Base-by-base conservation (phyloP, 257 asterid species). In the Fraxinus americana region DNA sequence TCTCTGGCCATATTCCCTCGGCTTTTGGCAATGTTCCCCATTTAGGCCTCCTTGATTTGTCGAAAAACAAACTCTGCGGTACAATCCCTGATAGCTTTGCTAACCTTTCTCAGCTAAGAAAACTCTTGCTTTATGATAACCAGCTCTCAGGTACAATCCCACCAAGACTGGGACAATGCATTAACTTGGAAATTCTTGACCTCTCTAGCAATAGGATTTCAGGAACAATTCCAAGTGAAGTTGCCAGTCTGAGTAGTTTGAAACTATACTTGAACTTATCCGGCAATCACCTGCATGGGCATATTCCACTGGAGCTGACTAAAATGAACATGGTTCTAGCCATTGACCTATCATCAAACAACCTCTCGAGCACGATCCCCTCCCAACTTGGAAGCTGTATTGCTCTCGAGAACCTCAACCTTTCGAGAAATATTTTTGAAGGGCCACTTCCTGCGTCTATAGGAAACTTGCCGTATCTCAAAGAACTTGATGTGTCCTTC, bases 381-480 rank as follows among this genome's bases (percentile, higher is more conserved):
- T 77, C 94, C 21, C 98, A 93, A 66, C 90, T 91, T n/a, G 96
- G 91, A 7, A 91, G 93, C 85, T 93, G 98, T 85, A 84, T 91
- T 66, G 96, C 97, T 21, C 88, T 93, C 1, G 96, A 91, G 78
- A 50, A 68, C 76, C 88, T 93, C 66, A 91, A 89, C 50, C 69
- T 88, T 0, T 91, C 98, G 0, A 57, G 57, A 6, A 93, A 93
- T 50, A 16, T 38, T 7, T 71, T 91, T 7, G 80, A 82, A 80
- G 98, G 94, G 7, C 50, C 82, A 65, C 83, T 93, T 23, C 94
- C 98, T 1, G 79, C 25, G 4, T 76, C 91, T 12, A 54, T 93
- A 7, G 98, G 96, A 0, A 78, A 48, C 39, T 72, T 93, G 77
- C 90, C 93, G 65, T 91, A 83, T 41, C 90, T 93, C 68, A 82